Conservation (phyloP, 1,284 basidiomycete genomes). For the Malassezia restricta region DNA sequence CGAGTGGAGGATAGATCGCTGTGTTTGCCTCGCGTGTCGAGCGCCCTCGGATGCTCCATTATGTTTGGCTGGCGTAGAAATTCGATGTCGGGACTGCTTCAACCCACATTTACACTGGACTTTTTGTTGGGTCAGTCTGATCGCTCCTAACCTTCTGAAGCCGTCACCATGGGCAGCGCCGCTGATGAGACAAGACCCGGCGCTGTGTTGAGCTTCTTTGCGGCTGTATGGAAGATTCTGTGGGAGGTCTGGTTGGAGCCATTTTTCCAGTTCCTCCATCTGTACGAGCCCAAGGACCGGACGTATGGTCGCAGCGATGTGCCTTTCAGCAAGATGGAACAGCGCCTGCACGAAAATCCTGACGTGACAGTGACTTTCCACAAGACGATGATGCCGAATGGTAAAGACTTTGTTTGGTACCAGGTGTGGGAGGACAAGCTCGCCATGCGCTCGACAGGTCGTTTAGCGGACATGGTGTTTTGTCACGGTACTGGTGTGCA, state of each 20-base stretch:
- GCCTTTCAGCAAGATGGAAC: slow-evolving; percentile 38
- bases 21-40: too few species aligned
- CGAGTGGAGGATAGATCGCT: too few species aligned
- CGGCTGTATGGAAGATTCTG: slow-evolving; percentile 10
- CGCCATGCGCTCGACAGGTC: slow-evolving; percentile 22
- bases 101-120: too few species aligned
- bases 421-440: slow-evolving; percentile 39
- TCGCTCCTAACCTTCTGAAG: too few species aligned
- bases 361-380: slow-evolving; percentile 34
- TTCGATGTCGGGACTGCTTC: too few species aligned
- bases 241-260: slow-evolving; percentile 38
- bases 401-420: slow-evolving; percentile 42
- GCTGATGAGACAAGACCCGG: not conserved
- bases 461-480: slow-evolving; percentile 36
- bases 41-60: too few species aligned
- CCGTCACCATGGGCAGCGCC: not conserved
- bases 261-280: slow-evolving; percentile 15
- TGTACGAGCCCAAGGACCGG: slow-evolving; percentile 27
- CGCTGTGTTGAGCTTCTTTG: not conserved
- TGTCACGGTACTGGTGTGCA: slow-evolving; percentile 43
- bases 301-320: slow-evolving; percentile 30
- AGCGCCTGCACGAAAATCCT: slow-evolving; percentile 35
- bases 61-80: too few species aligned
- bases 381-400: slow-evolving; percentile 32
- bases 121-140: too few species aligned